Evolutionary conservation across 371 early-diverging fungal genomes (phyloP).

Genomic region (Mortierella sp.): DNA sequence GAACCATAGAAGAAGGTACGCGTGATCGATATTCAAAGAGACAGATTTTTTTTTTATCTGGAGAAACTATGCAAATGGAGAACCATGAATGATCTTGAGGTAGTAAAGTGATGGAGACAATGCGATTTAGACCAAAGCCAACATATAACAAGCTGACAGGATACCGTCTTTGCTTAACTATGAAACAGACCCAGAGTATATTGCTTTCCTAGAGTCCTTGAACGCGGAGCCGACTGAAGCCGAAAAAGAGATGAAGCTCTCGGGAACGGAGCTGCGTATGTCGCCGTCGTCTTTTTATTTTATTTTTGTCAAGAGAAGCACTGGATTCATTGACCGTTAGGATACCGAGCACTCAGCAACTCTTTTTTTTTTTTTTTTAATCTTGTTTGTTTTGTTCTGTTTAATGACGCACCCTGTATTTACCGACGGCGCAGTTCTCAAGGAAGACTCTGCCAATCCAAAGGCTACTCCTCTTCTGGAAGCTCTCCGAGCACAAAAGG

Average conservation of each 20-base stretch:
- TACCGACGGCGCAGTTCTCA: slow-evolving; percentile 20
- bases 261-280: slow-evolving; percentile 46
- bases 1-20: slow-evolving; percentile 80
- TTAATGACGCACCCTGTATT: no score
- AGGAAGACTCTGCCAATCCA: slow-evolving; percentile 40
- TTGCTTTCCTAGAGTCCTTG: slow-evolving; percentile 76
- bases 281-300: neutral
- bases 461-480: slow-evolving; percentile 80
- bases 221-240: slow-evolving; percentile 63
- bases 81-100: neutral
- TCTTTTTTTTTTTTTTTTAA: neutral
- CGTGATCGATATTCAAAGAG: neutral
- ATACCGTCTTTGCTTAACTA: neutral
- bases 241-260: slow-evolving; percentile 57
- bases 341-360: slow-evolving; percentile 1
- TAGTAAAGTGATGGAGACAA: neutral
- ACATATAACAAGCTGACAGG: neutral
- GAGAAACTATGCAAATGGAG: neutral
- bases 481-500: slow-evolving; percentile 81
- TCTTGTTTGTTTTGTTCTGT: neutral
- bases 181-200: slow-evolving; percentile 75
- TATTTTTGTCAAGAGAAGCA: neutral
- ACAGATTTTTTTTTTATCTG: neutral
- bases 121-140: neutral
- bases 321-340: slow-evolving; percentile 3